A percentile compares a stretch with the other conserved stretches of the same genome.
phyloP scores from a whole-genome alignment of 805 yeast species.

The Candida hungchunana region DNA sequence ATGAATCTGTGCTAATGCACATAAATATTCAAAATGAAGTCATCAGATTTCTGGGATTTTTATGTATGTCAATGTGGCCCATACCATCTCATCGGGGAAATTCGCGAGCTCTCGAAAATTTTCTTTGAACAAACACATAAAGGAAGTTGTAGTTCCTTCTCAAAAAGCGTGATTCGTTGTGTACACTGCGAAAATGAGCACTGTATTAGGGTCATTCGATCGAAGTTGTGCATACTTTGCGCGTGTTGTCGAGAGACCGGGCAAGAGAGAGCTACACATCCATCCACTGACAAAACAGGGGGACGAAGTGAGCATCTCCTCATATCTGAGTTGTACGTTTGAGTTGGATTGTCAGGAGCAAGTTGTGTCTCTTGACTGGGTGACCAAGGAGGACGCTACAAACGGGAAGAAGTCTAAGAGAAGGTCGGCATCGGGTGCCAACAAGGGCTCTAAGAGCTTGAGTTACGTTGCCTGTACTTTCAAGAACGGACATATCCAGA shows the following conservation, averaged over 20 bases:
- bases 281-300: slow-evolving; percentile 26
- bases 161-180: too few relatives aligned
- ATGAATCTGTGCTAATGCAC: slow-evolving; percentile 20
- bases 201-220: slow-evolving; percentile 25
- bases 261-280: slow-evolving; percentile 44
- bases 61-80: slow-evolving; percentile 4
- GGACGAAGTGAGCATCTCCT: slow-evolving; percentile 17
- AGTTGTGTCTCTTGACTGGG: slow-evolving; percentile 37
- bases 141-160: neutral
- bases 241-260: slow-evolving; percentile 37
- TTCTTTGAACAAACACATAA: slow-evolving; percentile 2
- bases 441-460: slow-evolving; percentile 14
- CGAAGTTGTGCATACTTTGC: slow-evolving; percentile 32
- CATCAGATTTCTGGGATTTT: too few relatives aligned
- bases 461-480: slow-evolving; percentile 32
- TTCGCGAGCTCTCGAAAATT: slow-evolving; percentile 13
- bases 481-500: slow-evolving; percentile 35
- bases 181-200: slow-evolving; percentile 5
- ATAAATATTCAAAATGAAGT: slow-evolving; percentile 1
- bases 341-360: slow-evolving; percentile 40
- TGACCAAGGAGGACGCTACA: slow-evolving; percentile 13
- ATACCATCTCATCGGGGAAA: slow-evolving; percentile 15
- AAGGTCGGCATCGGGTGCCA: slow-evolving; percentile 16
- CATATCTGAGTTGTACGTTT: slow-evolving; percentile 28
- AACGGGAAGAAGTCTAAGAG: slow-evolving; percentile 26